phyloP scores from a whole-genome alignment of 2,329 filamentous ascomycete species.

The Clonostachys chloroleuca region DNA sequence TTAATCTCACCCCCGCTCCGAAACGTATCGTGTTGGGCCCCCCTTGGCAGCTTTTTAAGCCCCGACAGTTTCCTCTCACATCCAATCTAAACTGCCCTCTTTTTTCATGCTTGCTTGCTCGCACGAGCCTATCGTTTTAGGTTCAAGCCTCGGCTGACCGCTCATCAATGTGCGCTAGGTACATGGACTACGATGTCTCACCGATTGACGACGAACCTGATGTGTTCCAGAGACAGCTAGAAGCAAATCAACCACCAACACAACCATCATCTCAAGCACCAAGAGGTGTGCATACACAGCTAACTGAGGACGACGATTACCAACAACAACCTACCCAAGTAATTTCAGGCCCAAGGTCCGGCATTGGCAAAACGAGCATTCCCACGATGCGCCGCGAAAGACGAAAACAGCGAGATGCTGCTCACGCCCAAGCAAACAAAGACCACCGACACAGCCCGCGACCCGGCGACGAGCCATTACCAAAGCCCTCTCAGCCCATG shows the following conservation, averaged over 20 bases:
- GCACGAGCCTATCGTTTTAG: neutral
- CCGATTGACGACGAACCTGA: slow-evolving; percentile 44
- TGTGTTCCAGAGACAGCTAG: slow-evolving; percentile 21
- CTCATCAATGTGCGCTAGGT: neutral
- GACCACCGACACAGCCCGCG: neutral
- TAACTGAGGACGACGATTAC: slow-evolving; percentile 7
- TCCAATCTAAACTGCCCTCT: neutral
- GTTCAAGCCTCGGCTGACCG: neutral
- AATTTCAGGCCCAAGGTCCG: slow-evolving; percentile 6
- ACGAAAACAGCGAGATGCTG: slow-evolving; percentile 35
- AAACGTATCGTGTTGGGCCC: neutral
- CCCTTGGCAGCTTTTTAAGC: no score
- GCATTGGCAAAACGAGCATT: slow-evolving; percentile 34
- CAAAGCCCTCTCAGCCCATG: slow-evolving; percentile 9
- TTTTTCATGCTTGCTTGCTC: neutral
- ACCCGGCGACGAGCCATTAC: slow-evolving; percentile 7
- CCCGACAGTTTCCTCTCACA: no score
- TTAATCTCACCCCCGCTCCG: neutral
- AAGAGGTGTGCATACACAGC: slow-evolving; percentile 4
- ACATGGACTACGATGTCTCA: slow-evolving; percentile 19
- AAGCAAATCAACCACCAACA: slow-evolving; percentile 7
- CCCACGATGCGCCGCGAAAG: slow-evolving; percentile 48
- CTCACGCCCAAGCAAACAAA: slow-evolving; percentile 8
- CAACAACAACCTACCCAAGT: neutral
- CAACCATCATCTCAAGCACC: slow-evolving; percentile 7